Conservation (phyloP, 129 eudicot genomes). For the Escallonia herrerae region DNA sequence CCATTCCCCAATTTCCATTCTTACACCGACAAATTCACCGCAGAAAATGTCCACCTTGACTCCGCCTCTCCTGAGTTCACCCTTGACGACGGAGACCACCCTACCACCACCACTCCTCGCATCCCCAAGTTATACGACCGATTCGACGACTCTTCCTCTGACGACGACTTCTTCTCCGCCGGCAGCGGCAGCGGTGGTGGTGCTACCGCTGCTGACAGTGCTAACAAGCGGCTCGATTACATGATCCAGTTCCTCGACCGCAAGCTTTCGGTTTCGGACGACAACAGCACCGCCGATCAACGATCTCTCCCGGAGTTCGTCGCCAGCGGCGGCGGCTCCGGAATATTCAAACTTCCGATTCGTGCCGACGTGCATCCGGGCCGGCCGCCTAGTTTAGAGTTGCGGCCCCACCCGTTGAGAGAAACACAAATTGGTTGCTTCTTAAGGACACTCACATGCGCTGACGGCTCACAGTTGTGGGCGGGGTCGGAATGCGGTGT, state of each 20-base stretch:
- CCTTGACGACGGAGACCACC: no score
- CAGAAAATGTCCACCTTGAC: no score
- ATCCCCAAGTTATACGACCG: slow-evolving; percentile 69
- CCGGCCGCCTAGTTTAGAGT: slow-evolving; percentile 66
- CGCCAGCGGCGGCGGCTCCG: slow-evolving; percentile 54
- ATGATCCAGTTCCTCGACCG: slow-evolving; percentile 85
- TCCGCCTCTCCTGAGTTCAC: no score
- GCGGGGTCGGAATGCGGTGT: slow-evolving; percentile 75
- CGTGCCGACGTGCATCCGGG: slow-evolving; percentile 42
- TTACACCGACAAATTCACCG: no score
- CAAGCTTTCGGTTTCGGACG: slow-evolving; percentile 39
- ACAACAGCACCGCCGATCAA: slow-evolving; percentile 14
- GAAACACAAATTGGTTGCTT: slow-evolving; percentile 63
- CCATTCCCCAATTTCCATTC: no score
- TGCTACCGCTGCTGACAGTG: slow-evolving; percentile 14
- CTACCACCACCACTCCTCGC: no score
- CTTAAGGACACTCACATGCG: slow-evolving; percentile 45
- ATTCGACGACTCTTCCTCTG: slow-evolving; percentile 62
- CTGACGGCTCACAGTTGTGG: slow-evolving; percentile 54
- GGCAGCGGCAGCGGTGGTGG: slow-evolving; percentile 16
- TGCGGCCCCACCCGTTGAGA: slow-evolving; percentile 63
- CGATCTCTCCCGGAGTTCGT: slow-evolving; percentile 53
- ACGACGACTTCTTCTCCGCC: slow-evolving; percentile 23
- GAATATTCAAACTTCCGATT: slow-evolving; percentile 52
- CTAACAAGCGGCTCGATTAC: slow-evolving; percentile 67